phyloP scores from a whole-genome alignment of 2,329 filamentous ascomycete genomes.

The Curvularia spicifera region DNA sequence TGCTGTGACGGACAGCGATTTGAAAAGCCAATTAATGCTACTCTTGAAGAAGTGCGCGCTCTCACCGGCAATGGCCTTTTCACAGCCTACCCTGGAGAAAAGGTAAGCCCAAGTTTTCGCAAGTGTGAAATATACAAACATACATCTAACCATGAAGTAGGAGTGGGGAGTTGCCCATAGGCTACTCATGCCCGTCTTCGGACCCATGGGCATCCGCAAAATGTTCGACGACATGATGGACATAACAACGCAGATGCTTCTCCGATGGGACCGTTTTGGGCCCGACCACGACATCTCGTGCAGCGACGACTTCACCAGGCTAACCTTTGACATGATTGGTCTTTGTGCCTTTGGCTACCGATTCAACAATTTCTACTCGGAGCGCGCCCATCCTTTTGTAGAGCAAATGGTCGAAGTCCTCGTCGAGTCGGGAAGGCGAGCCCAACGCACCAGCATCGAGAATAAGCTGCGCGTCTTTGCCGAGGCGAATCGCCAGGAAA shows the following conservation, averaged over 20 bases:
- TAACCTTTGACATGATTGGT: constrained; percentile 16
- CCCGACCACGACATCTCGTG: constrained; percentile 14
- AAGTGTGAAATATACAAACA: not conserved
- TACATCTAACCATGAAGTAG: not conserved
- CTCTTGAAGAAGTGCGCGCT: constrained; percentile 13
- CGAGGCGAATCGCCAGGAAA: constrained; percentile 13
- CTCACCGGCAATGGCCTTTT: constrained; percentile 12
- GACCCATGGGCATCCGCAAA: constrained; percentile 13
- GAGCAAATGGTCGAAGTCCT: constrained; percentile 15
- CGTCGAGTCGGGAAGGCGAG: constrained; percentile 12
- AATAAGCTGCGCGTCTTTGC: constrained; percentile 16
- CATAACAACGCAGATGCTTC: constrained; percentile 12
- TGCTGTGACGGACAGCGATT: constrained; percentile 11
- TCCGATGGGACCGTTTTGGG: constrained; percentile 15
- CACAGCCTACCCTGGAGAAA: constrained; percentile 14
- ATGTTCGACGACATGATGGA: constrained; percentile 19
- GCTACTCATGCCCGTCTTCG: constrained; percentile 13
- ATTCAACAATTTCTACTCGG: constrained; percentile 17
- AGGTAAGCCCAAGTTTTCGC: not conserved
- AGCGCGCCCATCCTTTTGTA: constrained; percentile 12
- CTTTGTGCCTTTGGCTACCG: constrained; percentile 16
- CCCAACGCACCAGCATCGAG: constrained; percentile 5
- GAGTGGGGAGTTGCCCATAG: constrained; percentile 13
- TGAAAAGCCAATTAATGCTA: constrained; percentile 13
- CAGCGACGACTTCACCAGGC: constrained; percentile 11